These are phyloP conservation scores for Paecilomyces variotii DNA, from an alignment of 2,329 filamentous ascomycete species.

Conservation along the genomic window DNA sequence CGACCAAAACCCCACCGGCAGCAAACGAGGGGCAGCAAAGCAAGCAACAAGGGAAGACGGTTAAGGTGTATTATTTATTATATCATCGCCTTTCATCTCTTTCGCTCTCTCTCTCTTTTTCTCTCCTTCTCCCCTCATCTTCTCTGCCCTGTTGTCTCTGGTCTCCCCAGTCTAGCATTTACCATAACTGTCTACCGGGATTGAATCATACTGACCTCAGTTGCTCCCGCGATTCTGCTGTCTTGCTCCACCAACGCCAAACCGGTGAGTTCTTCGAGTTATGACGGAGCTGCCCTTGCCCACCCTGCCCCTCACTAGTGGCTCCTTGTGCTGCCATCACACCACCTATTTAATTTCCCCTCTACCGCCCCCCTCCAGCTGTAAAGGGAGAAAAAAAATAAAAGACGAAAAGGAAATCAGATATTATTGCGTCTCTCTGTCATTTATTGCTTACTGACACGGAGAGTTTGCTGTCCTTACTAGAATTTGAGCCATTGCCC, in stretches of 20 bases:
- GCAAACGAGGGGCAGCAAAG: neutral
- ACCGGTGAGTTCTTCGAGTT: slow-evolving; percentile 25
- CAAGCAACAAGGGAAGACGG: neutral
- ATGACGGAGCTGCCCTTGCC: slow-evolving; percentile 1
- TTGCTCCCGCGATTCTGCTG: slow-evolving; percentile 1
- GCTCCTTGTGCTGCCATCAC: slow-evolving; percentile 1
- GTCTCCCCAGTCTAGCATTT: no score
- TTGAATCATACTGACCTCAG: slow-evolving; percentile 31
- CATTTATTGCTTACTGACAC: neutral
- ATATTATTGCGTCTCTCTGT: no score
- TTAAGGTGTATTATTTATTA: neutral
- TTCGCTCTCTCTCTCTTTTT: neutral
- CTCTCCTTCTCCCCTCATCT: slow-evolving; percentile 1
- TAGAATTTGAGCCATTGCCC: no score
- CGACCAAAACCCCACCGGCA: slow-evolving; percentile 9
- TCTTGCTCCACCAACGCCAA: slow-evolving; percentile 19
- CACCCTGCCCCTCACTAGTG: slow-evolving; percentile 12
- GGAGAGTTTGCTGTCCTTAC: neutral
- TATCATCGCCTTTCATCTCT: neutral
- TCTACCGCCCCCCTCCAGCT: neutral
- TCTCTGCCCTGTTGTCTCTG: no score
- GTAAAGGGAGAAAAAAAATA: neutral
- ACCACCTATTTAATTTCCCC: neutral
- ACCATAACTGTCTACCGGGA: neutral
- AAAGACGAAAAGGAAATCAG: no score